phyloP scores from a whole-genome alignment of 2,329 filamentous ascomycete genomes.

The Pezicula neosporulosa region DNA sequence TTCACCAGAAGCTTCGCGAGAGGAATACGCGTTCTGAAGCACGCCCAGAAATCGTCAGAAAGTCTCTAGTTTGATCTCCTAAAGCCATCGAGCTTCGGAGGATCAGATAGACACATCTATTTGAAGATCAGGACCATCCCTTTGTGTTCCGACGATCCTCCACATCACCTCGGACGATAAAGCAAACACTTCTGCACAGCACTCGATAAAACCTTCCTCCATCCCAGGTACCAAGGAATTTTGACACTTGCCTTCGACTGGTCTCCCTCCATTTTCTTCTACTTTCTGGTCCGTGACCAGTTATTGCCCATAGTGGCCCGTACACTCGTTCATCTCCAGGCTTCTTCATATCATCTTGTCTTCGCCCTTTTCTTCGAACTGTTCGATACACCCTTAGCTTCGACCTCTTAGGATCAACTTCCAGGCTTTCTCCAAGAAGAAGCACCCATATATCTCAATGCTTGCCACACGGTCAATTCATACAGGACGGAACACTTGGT shows the following conservation, averaged over 20 bases:
- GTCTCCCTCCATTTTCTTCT: slow-evolving; percentile 9
- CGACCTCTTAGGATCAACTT: slow-evolving; percentile 8
- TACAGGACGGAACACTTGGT: slow-evolving; percentile 33
- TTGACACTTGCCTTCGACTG: slow-evolving; percentile 18
- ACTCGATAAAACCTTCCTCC: slow-evolving; percentile 6
- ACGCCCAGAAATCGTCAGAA: slow-evolving; percentile 17
- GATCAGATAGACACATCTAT: slow-evolving; percentile 20
- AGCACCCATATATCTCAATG: slow-evolving; percentile 27
- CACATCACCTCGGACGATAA: slow-evolving; percentile 15
- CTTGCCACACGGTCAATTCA: slow-evolving; percentile 33
- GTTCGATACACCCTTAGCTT: background rate
- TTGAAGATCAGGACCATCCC: slow-evolving; percentile 13
- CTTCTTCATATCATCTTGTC: slow-evolving; percentile 9
- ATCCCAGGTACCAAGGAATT: slow-evolving; percentile 9
- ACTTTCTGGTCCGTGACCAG: slow-evolving; percentile 24
- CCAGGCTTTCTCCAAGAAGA: slow-evolving; percentile 16
- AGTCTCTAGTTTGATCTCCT: slow-evolving; percentile 16
- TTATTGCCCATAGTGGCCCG: slow-evolving; percentile 18
- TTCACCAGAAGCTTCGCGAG: slow-evolving; percentile 6
- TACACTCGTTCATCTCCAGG: slow-evolving; percentile 27
- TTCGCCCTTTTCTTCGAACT: slow-evolving; percentile 2
- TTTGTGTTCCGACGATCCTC: slow-evolving; percentile 12
- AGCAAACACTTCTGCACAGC: slow-evolving; percentile 15
- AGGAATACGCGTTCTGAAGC: slow-evolving; percentile 26
- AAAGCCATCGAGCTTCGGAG: slow-evolving; percentile 15